phyloP scores from a whole-genome alignment of 192 early-diverging fungal genomes.

The Coemansia javaensis region DNA sequence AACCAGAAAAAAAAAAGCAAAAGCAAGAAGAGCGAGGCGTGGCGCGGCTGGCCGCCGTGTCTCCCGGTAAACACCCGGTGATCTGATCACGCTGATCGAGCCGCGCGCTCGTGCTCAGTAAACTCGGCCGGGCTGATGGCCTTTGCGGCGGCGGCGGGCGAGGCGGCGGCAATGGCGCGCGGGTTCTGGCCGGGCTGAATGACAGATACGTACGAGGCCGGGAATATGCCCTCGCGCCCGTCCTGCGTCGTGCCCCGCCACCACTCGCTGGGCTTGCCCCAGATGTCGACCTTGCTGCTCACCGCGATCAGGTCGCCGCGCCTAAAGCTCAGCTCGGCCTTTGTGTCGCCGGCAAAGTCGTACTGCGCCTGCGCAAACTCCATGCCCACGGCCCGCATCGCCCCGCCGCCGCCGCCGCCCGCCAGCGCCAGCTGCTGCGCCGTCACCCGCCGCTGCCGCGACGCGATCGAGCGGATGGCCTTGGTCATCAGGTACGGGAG shows the following conservation, averaged over 20 bases:
- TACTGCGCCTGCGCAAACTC: slow-evolving; percentile 89
- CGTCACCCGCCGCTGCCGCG: slow-evolving; percentile 41
- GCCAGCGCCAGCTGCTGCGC: slow-evolving; percentile 21
- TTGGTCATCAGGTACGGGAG: slow-evolving; percentile 91
- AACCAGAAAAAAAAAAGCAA: background rate
- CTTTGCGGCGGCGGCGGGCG: slow-evolving; percentile 19
- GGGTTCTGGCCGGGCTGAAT: slow-evolving; percentile 66
- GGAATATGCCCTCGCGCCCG: slow-evolving; percentile 86
- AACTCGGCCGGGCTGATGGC: slow-evolving; percentile 30
- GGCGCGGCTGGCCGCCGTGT: background rate
- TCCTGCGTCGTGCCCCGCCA: slow-evolving; percentile 83
- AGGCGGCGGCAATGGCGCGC: slow-evolving; percentile 38
- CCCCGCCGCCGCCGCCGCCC: slow-evolving; percentile 9
- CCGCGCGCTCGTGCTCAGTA: slow-evolving; percentile 9
- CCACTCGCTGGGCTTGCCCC: slow-evolving; percentile 76
- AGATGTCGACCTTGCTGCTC: slow-evolving; percentile 73
- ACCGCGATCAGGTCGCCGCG: slow-evolving; percentile 89
- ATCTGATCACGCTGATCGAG: background rate
- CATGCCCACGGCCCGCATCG: slow-evolving; percentile 52
- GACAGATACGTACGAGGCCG: slow-evolving; percentile 85
- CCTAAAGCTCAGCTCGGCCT: slow-evolving; percentile 76
- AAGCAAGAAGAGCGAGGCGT: background rate
- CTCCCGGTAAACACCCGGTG: no score
- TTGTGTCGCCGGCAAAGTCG: slow-evolving; percentile 72
- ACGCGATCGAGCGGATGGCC: slow-evolving; percentile 69